These are phyloP conservation scores for Adansonia digitata DNA, from an alignment of 345 rosid genomes.

Conservation along the genomic window DNA sequence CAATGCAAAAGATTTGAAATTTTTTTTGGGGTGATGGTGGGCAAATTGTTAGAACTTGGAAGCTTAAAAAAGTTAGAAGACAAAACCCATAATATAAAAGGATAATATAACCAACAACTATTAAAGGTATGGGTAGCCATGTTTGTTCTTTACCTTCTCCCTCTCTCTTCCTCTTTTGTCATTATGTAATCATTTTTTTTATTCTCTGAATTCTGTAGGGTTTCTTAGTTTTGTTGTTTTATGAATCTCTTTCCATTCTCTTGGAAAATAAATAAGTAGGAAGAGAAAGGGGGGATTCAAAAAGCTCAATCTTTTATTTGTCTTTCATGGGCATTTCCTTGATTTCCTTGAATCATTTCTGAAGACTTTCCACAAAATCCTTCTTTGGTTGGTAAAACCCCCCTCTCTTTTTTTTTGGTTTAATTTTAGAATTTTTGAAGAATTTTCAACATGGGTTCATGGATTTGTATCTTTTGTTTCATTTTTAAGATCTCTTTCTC, in stretches of 20 bases:
- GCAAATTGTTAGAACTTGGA: too few species aligned
- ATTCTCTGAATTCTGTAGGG: conserved; percentile 34
- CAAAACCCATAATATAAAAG: too few species aligned
- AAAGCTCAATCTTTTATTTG: not conserved
- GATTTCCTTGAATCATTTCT: conserved; percentile 30
- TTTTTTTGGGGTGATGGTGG: too few species aligned
- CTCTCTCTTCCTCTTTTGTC: conserved; percentile 13
- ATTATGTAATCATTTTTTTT: conserved; percentile 6
- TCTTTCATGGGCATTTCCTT: conserved; percentile 25
- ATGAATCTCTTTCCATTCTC: conserved; percentile 27
- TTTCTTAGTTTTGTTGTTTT: conserved; percentile 16
- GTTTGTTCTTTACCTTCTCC: conserved; percentile 11
- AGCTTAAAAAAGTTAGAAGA: too few species aligned
- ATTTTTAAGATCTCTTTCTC: conserved; percentile 12
- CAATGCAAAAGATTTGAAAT: too few species aligned
- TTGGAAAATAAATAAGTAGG: not conserved
- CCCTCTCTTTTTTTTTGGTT: not conserved
- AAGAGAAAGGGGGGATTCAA: not conserved
- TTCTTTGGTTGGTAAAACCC: conserved; percentile 39
- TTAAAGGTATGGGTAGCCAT: conserved; percentile 27
- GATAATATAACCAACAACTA: too few species aligned
- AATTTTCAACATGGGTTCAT: not conserved
- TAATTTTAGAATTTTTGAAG: too few species aligned
- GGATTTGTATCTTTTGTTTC: not conserved
- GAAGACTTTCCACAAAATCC: conserved; percentile 19